Base-by-base conservation (phyloP, 345 rosid species). In the Brassica juncea region DNA sequence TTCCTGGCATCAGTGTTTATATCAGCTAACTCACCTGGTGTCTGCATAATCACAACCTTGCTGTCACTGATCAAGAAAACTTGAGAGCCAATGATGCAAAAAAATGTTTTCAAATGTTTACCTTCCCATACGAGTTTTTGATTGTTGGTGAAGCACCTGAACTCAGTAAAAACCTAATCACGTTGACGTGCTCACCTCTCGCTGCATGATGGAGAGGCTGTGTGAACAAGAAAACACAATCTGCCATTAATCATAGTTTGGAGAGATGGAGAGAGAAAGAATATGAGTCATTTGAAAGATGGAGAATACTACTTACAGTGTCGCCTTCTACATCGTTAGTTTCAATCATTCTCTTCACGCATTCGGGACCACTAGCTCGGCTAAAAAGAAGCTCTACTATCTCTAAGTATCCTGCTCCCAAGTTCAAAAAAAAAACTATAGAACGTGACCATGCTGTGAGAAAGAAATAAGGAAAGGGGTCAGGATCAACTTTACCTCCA, bases 191-290 rank as follows among this genome's bases (percentile, higher is more conserved):
- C 52, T 91, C 97, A 66, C 97, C 99, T 83, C 98, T 87, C 25
- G 96, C 98, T 21, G 98, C 98, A 57, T 92, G 97, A 83, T 95
- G 99, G 71, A 95, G 93, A 71, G 99, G 98, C 98, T 93, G 83
- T 93, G 83, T 57, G n/a, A 66, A 59, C 71, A 66, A 37, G 31
- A 73, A 73, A 80, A 25, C 42, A 42, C 6, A 52, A 19, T 37
- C 27, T 68, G 58, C 27, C 39, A 62, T 62, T 59, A 68, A 16
- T 60, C 32, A 47, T 3, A 49, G 5, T 32, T 57, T 12, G 58
- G 7, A 63, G 67, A 30, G 68, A 30, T 6, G 1, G 10, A 30
- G 21, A 61, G 30, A 71, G 63, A 55, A 30, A 59, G n/a, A n/a
- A n/a, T n/a, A n/a, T 15, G 9, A 27, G 0, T 31, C 4, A 42